Conservation (phyloP, 768 basidiomycete genomes). For the Collybia nuda region DNA sequence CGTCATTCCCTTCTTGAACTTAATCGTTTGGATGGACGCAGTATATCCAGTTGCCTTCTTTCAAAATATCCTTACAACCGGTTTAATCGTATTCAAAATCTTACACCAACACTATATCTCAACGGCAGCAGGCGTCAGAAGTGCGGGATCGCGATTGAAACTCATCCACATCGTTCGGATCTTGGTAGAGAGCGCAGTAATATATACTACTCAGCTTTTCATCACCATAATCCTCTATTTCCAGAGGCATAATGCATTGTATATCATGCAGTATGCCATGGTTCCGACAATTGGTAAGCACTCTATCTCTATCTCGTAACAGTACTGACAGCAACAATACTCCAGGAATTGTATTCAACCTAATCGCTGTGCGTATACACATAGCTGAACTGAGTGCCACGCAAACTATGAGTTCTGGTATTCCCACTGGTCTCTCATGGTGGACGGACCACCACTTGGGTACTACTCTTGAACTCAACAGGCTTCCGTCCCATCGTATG, state of each 20-base stretch:
- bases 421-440: background rate
- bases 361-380: conserved; percentile 27
- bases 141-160: conserved; percentile 6
- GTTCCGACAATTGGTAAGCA: conserved; percentile 27
- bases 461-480: too few relatives aligned
- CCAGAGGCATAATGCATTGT: conserved; percentile 19
- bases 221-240: conserved; percentile 26
- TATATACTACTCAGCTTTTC: conserved; percentile 26
- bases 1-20: conserved; percentile 3
- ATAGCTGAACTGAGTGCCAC: conserved; percentile 15
- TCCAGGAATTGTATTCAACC: conserved; percentile 29
- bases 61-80: conserved; percentile 25
- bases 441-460: background rate
- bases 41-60: conserved; percentile 7
- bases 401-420: background rate
- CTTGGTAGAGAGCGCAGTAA: conserved; percentile 28
- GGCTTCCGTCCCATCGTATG: too few relatives aligned
- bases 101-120: conserved; percentile 21
- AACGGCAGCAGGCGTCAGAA: conserved; percentile 11
- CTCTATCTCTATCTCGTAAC: background rate
- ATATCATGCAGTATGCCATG: conserved; percentile 23
- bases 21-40: background rate
- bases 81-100: conserved; percentile 22
- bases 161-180: conserved; percentile 21
- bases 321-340: background rate